Conservation (phyloP, 805 yeast genomes). For the Wickerhamiella cacticola region DNA sequence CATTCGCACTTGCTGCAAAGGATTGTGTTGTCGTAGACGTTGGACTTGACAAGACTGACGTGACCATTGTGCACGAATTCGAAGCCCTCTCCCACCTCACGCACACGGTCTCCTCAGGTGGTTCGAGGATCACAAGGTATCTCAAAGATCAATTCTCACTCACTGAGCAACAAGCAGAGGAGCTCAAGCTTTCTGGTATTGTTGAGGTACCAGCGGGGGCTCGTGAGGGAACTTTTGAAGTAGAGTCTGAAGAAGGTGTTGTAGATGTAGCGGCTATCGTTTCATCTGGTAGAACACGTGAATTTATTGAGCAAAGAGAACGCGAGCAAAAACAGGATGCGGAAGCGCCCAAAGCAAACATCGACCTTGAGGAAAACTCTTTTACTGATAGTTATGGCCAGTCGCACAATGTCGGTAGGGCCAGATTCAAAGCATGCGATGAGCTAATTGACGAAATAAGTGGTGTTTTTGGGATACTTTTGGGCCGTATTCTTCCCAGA, state of each 20-base stretch:
- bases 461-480: conserved; percentile 39
- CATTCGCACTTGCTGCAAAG: conserved; percentile 54
- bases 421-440: conserved; percentile 72
- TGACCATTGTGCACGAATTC: conserved; percentile 69
- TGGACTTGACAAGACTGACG: conserved; percentile 63
- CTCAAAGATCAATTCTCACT: conserved; percentile 50
- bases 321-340: conserved; percentile 32
- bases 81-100: conserved; percentile 47
- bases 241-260: conserved; percentile 52
- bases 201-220: conserved; percentile 54
- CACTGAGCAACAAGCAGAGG: conserved; percentile 48
- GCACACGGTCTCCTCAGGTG: conserved; percentile 45
- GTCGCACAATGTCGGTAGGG: conserved; percentile 65
- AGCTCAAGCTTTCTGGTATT: conserved; percentile 58
- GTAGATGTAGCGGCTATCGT: conserved; percentile 85
- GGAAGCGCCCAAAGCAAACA: conserved; percentile 37
- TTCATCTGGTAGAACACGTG: conserved; percentile 61
- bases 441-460: conserved; percentile 46
- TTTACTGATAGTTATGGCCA: conserved; percentile 52
- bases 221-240: conserved; percentile 24
- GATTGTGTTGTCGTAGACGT: conserved; percentile 69
- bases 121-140: conserved; percentile 45
- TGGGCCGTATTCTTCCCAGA: conserved; percentile 50
- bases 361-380: conserved; percentile 58
- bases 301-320: conserved; percentile 55